A percentile compares a stretch with the other conserved stretches of the same genome.
These are phyloP conservation scores for Musa acuminata DNA, from an alignment of 176 grass and related monocot species.

Conservation along the genomic window DNA sequence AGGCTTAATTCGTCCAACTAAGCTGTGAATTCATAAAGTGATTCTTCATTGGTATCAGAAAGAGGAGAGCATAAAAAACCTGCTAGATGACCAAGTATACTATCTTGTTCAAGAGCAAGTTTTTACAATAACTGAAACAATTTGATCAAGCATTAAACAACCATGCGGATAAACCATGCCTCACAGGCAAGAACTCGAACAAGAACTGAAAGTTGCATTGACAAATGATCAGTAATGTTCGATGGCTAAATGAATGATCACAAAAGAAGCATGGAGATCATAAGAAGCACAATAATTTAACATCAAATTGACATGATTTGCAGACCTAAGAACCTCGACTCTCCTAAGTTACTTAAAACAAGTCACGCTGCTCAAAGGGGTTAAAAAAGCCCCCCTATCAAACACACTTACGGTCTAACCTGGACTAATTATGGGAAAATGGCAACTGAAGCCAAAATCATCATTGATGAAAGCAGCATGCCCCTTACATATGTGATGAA, in stretches of 20 bases:
- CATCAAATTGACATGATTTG: background rate
- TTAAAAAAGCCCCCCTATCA: background rate
- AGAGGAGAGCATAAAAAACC: too few relatives aligned
- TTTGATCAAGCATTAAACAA: too few relatives aligned
- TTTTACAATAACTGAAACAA: too few relatives aligned
- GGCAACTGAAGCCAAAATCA: background rate
- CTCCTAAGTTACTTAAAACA: background rate
- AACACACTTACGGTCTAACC: background rate
- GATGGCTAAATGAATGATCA: background rate
- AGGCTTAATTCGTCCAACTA: too few relatives aligned
- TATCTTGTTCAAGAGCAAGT: too few relatives aligned
- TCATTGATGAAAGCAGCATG: background rate
- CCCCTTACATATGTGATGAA: background rate
- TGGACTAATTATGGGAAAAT: constrained; percentile 4
- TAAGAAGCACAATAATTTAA: background rate
- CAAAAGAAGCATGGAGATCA: background rate
- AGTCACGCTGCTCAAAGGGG: background rate
- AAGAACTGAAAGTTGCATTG: background rate
- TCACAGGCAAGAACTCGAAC: too few relatives aligned
- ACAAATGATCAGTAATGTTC: background rate
- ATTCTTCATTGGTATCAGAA: too few relatives aligned
- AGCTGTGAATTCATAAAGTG: too few relatives aligned
- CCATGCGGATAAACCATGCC: too few relatives aligned
- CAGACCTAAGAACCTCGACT: background rate
- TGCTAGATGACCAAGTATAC: too few relatives aligned